A percentile compares a stretch with the other conserved stretches of the same genome.
Conservation (phyloP, 192 early-diverging fungal genomes). For the Coemansia sp. region DNA sequence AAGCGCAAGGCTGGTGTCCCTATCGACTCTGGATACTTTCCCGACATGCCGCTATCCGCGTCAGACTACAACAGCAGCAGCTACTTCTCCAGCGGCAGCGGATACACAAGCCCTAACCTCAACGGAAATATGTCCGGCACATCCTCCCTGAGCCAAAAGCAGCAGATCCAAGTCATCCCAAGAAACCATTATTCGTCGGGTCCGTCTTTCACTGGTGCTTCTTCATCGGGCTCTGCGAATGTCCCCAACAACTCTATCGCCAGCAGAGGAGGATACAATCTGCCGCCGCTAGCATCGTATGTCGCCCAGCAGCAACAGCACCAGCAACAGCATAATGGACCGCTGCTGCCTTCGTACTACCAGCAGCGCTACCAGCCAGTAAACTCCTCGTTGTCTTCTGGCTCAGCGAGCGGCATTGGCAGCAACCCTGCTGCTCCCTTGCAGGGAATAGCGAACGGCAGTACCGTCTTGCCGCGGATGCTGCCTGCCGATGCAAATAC, state of each 20-base stretch:
- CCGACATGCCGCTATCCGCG: conserved; percentile 18
- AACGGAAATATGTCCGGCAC: not conserved
- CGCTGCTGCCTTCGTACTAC: not conserved
- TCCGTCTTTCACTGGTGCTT: conserved; percentile 17
- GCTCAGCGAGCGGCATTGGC: not conserved
- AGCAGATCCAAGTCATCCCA: conserved; percentile 13
- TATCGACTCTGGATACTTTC: conserved; percentile 48
- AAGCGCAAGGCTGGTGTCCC: conserved; percentile 45
- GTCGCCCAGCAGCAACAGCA: conserved; percentile 15
- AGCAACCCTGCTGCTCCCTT: not conserved
- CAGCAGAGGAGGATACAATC: conserved; percentile 35
- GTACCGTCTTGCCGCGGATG: conserved; percentile 11
- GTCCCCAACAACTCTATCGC: conserved; percentile 8
- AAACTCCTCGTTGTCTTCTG: not conserved
- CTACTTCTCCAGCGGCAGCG: conserved; percentile 11
- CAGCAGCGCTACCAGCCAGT: conserved; percentile 13
- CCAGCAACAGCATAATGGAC: not conserved
- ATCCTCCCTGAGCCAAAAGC: conserved; percentile 2
- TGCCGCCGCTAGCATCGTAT: conserved; percentile 32
- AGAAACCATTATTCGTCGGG: conserved; percentile 28
- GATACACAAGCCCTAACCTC: conserved; percentile 4
- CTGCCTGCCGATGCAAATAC: conserved; percentile 38
- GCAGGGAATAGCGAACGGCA: conserved; percentile 5
- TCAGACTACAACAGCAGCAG: conserved; percentile 15
- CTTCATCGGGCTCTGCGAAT: not conserved